A percentile compares a stretch with the other conserved stretches of the same genome.
phyloP scores from a whole-genome alignment of 2,329 filamentous ascomycete genomes.

The Coleophoma eucalyptorum region DNA sequence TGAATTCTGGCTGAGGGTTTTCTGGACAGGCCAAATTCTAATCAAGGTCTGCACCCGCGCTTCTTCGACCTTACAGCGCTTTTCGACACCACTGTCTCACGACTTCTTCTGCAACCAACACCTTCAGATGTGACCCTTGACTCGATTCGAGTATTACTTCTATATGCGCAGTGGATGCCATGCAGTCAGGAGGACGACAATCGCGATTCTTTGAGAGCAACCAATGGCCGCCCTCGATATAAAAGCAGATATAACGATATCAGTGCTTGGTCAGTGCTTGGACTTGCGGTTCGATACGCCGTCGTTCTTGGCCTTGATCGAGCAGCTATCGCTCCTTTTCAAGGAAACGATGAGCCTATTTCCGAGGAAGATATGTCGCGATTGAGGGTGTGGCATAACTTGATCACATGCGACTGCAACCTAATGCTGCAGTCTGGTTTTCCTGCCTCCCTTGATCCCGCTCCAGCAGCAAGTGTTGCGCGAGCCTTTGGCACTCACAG shows the following conservation, averaged over 20 bases:
- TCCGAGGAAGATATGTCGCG: conserved; percentile 11
- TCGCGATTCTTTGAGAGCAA: conserved; percentile 3
- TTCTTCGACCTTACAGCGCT: conserved; percentile 7
- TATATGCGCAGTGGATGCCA: conserved; percentile 23
- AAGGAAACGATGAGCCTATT: background rate
- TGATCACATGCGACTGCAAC: conserved; percentile 19
- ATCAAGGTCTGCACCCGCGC: conserved; percentile 1
- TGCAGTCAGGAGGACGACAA: conserved; percentile 4
- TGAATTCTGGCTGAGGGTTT: background rate
- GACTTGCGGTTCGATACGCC: conserved; percentile 18
- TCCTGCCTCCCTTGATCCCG: conserved; percentile 16
- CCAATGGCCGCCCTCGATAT: background rate
- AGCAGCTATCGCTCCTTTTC: conserved; percentile 11
- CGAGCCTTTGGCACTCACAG: conserved; percentile 9
- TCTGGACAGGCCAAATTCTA: background rate
- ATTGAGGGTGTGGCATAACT: conserved; percentile 19
- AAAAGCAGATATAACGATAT: conserved; percentile 15
- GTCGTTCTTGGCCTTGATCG: conserved; percentile 13
- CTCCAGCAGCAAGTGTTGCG: conserved; percentile 10
- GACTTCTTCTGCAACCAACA: conserved; percentile 8
- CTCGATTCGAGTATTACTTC: conserved; percentile 15
- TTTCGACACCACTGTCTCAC: conserved; percentile 2
- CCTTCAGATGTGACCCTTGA: conserved; percentile 18
- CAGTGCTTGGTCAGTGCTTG: conserved; percentile 18
- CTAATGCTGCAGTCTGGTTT: conserved; percentile 19